Percentiles rank a stretch among this genome's conserved stretches.
These are phyloP conservation scores for Trichoderma orchidacearum DNA, from an alignment of 495 filamentous ascomycete genomes.

Conservation along the genomic window DNA sequence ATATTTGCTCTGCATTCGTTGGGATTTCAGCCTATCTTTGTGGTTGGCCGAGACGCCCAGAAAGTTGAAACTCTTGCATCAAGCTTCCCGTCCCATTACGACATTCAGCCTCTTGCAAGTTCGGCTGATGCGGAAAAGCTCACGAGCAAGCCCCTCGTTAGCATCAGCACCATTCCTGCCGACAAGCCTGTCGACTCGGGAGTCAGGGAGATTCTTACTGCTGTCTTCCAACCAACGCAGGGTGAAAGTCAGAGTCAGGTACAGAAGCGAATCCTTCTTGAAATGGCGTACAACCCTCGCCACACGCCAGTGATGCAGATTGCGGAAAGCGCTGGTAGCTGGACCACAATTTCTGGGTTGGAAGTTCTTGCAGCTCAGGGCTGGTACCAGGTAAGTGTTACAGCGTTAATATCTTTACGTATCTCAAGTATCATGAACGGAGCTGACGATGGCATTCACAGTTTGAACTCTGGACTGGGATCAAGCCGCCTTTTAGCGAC, in stretches of 20 bases:
- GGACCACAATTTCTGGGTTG: slow-evolving; percentile 73
- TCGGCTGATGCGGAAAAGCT: slow-evolving; percentile 33
- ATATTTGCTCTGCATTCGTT: slow-evolving; percentile 79
- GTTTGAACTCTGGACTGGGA: slow-evolving; percentile 71
- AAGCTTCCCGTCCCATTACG: slow-evolving; percentile 63
- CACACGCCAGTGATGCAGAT: slow-evolving; percentile 77
- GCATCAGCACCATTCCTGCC: slow-evolving; percentile 83
- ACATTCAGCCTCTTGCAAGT: slow-evolving; percentile 49
- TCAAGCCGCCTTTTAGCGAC: slow-evolving; percentile 52
- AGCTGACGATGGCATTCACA: slow-evolving; percentile 10
- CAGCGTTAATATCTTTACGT: not conserved
- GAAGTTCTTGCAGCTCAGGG: slow-evolving; percentile 88
- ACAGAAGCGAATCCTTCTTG: no score
- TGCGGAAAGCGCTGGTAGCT: slow-evolving; percentile 59
- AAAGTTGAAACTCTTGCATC: slow-evolving; percentile 54
- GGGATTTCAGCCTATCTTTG: slow-evolving; percentile 72
- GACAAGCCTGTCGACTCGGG: slow-evolving; percentile 67
- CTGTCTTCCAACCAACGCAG: slow-evolving; percentile 44
- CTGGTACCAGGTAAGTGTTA: slow-evolving; percentile 47
- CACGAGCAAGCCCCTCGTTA: slow-evolving; percentile 46
- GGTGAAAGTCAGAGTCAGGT: slow-evolving; percentile 34
- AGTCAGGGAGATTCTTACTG: slow-evolving; percentile 53
- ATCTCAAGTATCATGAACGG: not conserved
- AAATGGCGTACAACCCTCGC: slow-evolving; percentile 93
- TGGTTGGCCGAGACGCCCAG: slow-evolving; percentile 61